Evolutionary conservation across 768 basidiomycete genomes (phyloP), one percentile per base, ranked within the genome.

Genomic region (Kwoniella heveanensis): DNA sequence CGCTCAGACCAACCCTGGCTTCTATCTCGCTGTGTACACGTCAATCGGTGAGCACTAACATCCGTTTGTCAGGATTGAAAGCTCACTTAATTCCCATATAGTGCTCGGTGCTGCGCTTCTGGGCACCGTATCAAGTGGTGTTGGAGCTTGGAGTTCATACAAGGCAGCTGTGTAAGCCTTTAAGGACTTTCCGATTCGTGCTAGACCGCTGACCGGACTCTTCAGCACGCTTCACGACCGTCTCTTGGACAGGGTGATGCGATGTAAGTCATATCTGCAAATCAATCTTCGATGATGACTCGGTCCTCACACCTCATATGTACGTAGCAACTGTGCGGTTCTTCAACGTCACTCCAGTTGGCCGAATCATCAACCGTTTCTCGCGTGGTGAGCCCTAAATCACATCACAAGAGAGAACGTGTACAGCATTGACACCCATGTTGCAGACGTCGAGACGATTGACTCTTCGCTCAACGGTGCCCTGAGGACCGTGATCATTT

Each of bases 341-440:
- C 60, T 77, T 73, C 66, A 73, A 73, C 52, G 64, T 71, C 22
- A 79, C 60, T 10, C 77, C 73, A 26, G 57, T 73, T 86, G 90
- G 90, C 39, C 88, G 90, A 2, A 88, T 93, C 84, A 83, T 93
- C 69, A 93, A 92, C 79, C 85, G 91, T 5, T 92, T 93, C 73
- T 88, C 72, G 86, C 71, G 88, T 87, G 61, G 49, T 56, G 44
- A 50, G 67, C 37, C 7, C 13, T 1, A 2, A 44, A n/a, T 19
- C 29, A n/a, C n/a, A 19, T 37, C 19, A 6, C 15, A 8, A 22
- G 58, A n/a, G 13, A 15, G 25, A 26, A 22, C 29, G 70, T 55
- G 57, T 47, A 55, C 66, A 29, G 32, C 51, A 52, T 24, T 30
- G 21, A 21, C 17, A 13, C 7, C 17, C 17, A 32, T 50, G 4